A percentile compares a stretch with the other conserved stretches of the same genome.
Conservation (phyloP, 176 grass and related monocot species). For the Musa troglodytarum region DNA sequence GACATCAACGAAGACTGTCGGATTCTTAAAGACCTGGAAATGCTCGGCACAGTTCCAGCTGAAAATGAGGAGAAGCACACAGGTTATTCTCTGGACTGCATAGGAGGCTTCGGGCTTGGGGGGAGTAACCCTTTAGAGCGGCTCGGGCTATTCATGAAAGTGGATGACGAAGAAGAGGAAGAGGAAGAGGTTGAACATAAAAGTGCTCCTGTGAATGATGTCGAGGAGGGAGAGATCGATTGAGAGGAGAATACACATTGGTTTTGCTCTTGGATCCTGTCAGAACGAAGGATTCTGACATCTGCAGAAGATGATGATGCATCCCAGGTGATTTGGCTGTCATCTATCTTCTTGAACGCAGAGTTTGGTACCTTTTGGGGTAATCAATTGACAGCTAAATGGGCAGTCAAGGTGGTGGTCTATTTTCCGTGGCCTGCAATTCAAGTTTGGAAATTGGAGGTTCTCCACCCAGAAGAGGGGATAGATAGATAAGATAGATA, state of each 20-base stretch:
- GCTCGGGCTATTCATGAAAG: slow-evolving; percentile 90
- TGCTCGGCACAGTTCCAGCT: slow-evolving; percentile 52
- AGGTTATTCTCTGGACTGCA: slow-evolving; percentile 51
- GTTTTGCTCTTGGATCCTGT: neutral
- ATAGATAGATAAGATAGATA: too few species aligned
- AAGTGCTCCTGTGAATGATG: slow-evolving; percentile 33
- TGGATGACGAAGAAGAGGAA: slow-evolving; percentile 85
- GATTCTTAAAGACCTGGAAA: slow-evolving; percentile 72
- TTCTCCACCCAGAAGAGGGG: neutral
- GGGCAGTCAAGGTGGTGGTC: too few species aligned
- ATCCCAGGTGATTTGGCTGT: too few species aligned
- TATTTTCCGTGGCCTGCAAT: too few species aligned
- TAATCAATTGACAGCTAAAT: too few species aligned
- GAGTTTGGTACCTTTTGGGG: neutral
- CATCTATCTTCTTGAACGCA: too few species aligned
- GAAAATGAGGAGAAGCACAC: slow-evolving; percentile 72
- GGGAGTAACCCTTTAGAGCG: slow-evolving; percentile 54
- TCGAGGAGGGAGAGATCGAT: slow-evolving; percentile 60
- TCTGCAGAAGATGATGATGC: too few species aligned
- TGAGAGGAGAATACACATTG: slow-evolving; percentile 4
- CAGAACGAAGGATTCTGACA: neutral
- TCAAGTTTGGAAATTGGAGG: neutral
- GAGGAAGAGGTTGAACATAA: slow-evolving; percentile 50
- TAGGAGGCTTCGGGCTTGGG: slow-evolving; percentile 51
- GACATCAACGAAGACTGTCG: slow-evolving; percentile 62